phyloP scores from a whole-genome alignment of 2,329 filamentous ascomycete species.

The Nothophoma quercina region DNA sequence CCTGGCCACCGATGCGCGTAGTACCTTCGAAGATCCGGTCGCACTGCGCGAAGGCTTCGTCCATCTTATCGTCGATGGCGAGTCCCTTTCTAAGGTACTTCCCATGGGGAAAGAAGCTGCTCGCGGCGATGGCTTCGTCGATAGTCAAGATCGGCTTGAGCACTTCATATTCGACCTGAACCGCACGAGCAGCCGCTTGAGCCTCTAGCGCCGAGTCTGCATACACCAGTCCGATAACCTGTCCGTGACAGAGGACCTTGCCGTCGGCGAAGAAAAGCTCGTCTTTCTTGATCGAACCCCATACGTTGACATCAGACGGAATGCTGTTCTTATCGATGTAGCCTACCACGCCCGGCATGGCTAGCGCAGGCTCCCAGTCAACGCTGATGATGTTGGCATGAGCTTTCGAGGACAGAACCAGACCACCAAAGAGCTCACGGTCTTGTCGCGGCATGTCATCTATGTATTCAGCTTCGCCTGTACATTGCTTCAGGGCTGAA shows the following conservation, averaged over 20 bases:
- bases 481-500: conserved; percentile 89
- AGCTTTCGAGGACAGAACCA: conserved; percentile 86
- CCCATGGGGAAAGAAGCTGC: conserved; percentile 84
- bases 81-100: conserved; percentile 80
- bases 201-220: conserved; percentile 80
- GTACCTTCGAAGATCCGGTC: conserved; percentile 87
- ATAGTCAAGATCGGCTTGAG: conserved; percentile 87
- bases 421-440: conserved; percentile 85
- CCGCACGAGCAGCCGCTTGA: conserved; percentile 79
- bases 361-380: conserved; percentile 76
- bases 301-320: conserved; percentile 82
- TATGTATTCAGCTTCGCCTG: conserved; percentile 92
- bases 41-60: conserved; percentile 75
- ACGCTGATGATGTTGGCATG: conserved; percentile 85
- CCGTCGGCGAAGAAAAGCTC: conserved; percentile 92
- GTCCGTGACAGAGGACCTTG: conserved; percentile 83
- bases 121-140: conserved; percentile 87
- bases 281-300: conserved; percentile 82
- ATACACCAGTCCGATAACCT: conserved; percentile 88
- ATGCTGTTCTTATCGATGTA: conserved; percentile 85
- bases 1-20: conserved; percentile 88
- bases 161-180: conserved; percentile 88
- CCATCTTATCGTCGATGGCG: conserved; percentile 58
- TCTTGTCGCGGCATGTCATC: conserved; percentile 87
- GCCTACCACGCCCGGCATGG: conserved; percentile 85